Evolutionary conservation across 208 protist genomes (phyloP).

Genomic region (Trypanosoma rangeli): DNA sequence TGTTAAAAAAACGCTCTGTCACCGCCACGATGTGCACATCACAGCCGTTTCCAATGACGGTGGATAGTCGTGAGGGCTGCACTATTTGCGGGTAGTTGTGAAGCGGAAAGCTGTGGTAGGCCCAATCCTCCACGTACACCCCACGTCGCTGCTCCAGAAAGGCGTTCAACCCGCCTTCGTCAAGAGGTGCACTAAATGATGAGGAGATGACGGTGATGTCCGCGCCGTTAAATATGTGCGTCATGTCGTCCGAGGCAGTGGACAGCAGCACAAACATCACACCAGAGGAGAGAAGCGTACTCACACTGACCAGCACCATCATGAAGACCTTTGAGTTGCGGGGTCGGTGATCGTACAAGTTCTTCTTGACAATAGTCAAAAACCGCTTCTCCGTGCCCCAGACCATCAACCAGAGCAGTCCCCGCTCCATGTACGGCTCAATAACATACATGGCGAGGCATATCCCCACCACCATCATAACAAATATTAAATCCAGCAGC

Average conservation of each 20-base stretch:
- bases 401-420: conserved; percentile 77
- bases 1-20: conserved; percentile 51
- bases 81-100: conserved; percentile 61
- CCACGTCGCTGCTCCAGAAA: conserved; percentile 41
- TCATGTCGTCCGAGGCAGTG: conserved; percentile 41
- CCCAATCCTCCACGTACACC: conserved; percentile 43
- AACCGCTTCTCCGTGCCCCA: conserved; percentile 82
- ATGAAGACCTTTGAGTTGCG: conserved; percentile 93
- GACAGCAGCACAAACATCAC: conserved; percentile 69
- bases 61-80: conserved; percentile 31
- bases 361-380: conserved; percentile 87
- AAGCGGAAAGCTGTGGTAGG: conserved; percentile 68
- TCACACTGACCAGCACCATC: conserved; percentile 93
- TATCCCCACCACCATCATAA: conserved; percentile 92
- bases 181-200: conserved; percentile 42
- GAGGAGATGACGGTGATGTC: conserved; percentile 47
- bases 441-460: conserved; percentile 85
- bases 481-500: conserved; percentile 86
- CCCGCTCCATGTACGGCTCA: conserved; percentile 64
- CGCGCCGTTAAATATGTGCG: conserved; percentile 52
- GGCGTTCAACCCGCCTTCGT: conserved; percentile 39
- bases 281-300: conserved; percentile 88
- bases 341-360: conserved; percentile 81
- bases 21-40: conserved; percentile 42
- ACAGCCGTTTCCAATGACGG: conserved; percentile 29